Evolutionary conservation across 2,329 filamentous ascomycete species (phyloP).

Genomic region (Aulographum hederae): DNA sequence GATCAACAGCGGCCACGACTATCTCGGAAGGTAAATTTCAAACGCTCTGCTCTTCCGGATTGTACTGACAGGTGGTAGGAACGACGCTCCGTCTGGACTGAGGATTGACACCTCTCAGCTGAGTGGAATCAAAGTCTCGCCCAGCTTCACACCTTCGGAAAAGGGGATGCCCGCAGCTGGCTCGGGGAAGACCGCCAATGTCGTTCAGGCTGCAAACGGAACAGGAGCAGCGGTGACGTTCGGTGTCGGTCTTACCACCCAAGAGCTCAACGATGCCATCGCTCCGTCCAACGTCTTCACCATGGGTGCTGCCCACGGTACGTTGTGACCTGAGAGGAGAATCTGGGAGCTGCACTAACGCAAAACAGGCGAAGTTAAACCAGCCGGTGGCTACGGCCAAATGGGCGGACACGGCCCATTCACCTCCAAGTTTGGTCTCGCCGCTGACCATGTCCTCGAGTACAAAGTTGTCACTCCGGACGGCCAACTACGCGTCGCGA

Average conservation of each 20-base stretch:
- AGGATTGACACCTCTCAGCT: neutral
- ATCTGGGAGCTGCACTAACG: no score
- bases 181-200: neutral
- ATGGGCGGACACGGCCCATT: neutral
- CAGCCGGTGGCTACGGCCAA: neutral
- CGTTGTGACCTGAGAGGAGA: no score
- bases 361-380: no score
- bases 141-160: slow-evolving; percentile 1
- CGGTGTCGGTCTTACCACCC: slow-evolving; percentile 4
- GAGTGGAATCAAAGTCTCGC: slow-evolving; percentile 1
- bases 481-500: slow-evolving; percentile 1
- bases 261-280: slow-evolving; percentile 3
- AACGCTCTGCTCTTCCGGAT: neutral
- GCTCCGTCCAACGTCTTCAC: slow-evolving; percentile 2
- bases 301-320: slow-evolving; percentile 3
- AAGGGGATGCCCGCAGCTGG: neutral
- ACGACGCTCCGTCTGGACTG: slow-evolving; percentile 2
- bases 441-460: slow-evolving; percentile 3
- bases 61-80: neutral
- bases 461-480: slow-evolving; percentile 4
- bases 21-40: neutral
- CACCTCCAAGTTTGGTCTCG: neutral
- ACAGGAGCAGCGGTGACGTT: slow-evolving; percentile 2
- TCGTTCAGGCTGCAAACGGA: neutral
- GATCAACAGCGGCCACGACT: slow-evolving; percentile 32